Percentiles rank a stretch among this genome's conserved stretches.
Evolutionary conservation across 2,329 filamentous ascomycete species (phyloP).

Genomic region (Arthroderma sp.): DNA sequence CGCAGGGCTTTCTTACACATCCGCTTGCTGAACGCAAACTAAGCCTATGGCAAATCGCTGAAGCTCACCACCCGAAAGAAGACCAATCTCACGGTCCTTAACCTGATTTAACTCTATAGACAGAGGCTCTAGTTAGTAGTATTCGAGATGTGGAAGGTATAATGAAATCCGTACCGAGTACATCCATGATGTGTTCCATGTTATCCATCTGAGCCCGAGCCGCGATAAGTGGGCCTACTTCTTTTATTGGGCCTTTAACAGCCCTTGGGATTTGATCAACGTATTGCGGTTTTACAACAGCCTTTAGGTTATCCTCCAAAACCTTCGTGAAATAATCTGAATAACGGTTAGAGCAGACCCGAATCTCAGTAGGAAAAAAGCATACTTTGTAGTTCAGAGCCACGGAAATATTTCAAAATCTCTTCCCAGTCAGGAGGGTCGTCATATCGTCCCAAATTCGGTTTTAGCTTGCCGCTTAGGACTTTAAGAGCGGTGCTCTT

Average conservation of each 20-base stretch:
- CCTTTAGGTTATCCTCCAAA: conserved; percentile 91
- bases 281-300: conserved; percentile 97
- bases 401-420: conserved; percentile 95
- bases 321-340: conserved; percentile 94
- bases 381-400: conserved; percentile 91
- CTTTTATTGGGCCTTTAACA: conserved; percentile 67
- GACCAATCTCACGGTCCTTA: conserved; percentile 76
- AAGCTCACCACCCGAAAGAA: conserved; percentile 91
- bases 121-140: conserved; percentile 9
- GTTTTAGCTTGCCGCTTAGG: conserved; percentile 95
- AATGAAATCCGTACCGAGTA: conserved; percentile 42
- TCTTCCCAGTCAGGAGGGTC: conserved; percentile 99
- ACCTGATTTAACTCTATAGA: conserved; percentile 69
- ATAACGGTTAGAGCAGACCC: conserved; percentile 12
- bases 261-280: conserved; percentile 96
- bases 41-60: conserved; percentile 96
- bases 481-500: conserved; percentile 99
- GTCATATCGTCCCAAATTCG: conserved; percentile 86
- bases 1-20: conserved; percentile 47
- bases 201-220: conserved; percentile 66
- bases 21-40: conserved; percentile 88
- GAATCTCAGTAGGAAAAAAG: conserved; percentile 3
- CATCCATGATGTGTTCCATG: conserved; percentile 65
- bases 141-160: neutral
- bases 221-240: conserved; percentile 65